These are phyloP conservation scores for Tetrahymena malaccensis DNA, from an alignment of 73 alveolate genomes.

Conservation along the genomic window DNA sequence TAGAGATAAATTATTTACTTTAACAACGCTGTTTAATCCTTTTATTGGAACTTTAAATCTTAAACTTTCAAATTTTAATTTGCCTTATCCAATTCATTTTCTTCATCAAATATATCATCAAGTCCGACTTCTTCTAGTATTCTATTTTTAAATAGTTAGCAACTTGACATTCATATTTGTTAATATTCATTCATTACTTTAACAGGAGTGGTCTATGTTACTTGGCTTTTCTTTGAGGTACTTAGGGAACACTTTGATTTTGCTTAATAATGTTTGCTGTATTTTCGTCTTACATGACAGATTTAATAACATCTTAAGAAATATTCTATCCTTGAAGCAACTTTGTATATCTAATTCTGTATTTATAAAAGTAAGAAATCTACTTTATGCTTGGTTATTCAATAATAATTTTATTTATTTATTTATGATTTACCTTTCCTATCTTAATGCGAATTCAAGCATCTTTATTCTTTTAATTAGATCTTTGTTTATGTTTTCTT, in stretches of 20 bases:
- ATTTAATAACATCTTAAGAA: slow-evolving; percentile 36
- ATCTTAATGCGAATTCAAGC: slow-evolving; percentile 61
- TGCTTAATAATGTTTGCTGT: slow-evolving; percentile 19
- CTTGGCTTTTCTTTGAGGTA: slow-evolving; percentile 47
- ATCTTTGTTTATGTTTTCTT: slow-evolving; percentile 47
- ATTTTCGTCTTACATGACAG: slow-evolving; percentile 6
- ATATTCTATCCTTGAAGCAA: slow-evolving; percentile 38
- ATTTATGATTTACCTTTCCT: slow-evolving; percentile 8
- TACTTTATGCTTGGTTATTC: not conserved
- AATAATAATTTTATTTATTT: not conserved
- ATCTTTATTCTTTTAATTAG: slow-evolving; percentile 52
- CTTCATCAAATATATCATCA: slow-evolving; percentile 56
- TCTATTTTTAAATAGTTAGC: not conserved
- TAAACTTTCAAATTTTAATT: not conserved
- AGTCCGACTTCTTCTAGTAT: slow-evolving; percentile 62
- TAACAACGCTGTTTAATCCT: not conserved
- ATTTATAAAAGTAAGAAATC: not conserved
- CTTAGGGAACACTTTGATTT: slow-evolving; percentile 14
- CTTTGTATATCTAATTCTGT: slow-evolving; percentile 52
- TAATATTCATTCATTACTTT: slow-evolving; percentile 19
- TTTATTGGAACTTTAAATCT: not conserved
- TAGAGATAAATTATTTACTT: not conserved
- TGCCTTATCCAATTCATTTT: slow-evolving; percentile 16
- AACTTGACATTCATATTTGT: not conserved
- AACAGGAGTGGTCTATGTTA: slow-evolving; percentile 49